Evolutionary conservation across 495 filamentous ascomycete genomes (phyloP).

Genomic region (Neurospora hispaniola): DNA sequence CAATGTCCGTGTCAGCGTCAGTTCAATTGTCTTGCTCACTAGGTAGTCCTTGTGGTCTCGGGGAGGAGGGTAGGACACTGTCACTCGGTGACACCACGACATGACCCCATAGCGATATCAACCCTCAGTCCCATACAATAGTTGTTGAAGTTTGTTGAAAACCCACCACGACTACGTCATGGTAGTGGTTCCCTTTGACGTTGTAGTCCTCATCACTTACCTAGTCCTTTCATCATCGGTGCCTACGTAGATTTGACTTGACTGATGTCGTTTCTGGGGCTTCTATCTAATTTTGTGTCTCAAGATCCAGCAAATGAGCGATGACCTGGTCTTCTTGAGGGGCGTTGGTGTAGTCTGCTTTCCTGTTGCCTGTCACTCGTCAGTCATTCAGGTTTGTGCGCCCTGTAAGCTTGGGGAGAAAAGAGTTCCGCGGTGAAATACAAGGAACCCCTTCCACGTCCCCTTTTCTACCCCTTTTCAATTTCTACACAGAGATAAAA

Average conservation of each 20-base stretch:
- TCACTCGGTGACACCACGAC: neutral
- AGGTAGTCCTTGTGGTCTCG: neutral
- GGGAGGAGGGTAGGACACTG: neutral
- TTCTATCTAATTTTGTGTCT: neutral
- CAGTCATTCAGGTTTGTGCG: neutral
- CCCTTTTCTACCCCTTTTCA: neutral
- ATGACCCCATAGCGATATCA: neutral
- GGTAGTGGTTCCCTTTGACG: neutral
- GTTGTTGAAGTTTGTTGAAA: neutral
- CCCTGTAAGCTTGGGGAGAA: neutral
- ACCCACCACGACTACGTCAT: neutral
- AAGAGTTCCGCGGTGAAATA: neutral
- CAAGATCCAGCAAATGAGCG: neutral
- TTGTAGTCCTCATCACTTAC: neutral
- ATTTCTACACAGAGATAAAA: neutral
- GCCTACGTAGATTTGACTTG: neutral
- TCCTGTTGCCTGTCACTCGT: neutral
- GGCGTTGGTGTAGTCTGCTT: neutral
- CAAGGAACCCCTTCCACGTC: neutral
- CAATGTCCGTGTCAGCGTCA: neutral
- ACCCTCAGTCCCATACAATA: neutral
- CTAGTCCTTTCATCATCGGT: neutral
- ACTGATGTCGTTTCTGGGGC: neutral
- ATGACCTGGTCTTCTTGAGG: neutral
- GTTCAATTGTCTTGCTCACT: neutral